Conservation (phyloP, 495 filamentous ascomycete genomes). For the Penicillium parvum region DNA sequence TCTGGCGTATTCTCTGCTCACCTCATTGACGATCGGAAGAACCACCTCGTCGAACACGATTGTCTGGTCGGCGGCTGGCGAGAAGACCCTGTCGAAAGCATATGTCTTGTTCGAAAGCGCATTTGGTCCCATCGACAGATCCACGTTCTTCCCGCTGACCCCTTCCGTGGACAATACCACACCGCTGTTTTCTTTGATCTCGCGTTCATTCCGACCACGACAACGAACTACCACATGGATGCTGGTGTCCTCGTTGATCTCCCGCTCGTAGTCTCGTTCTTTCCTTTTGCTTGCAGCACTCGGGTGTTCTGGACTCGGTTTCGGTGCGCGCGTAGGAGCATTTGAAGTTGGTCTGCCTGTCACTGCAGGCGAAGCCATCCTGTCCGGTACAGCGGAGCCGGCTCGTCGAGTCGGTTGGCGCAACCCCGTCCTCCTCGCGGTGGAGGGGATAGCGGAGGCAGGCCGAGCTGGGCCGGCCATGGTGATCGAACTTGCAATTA, state of each 20-base stretch:
- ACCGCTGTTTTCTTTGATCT: conserved; percentile 86
- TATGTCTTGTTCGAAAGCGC: conserved; percentile 94
- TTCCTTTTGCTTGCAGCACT: conserved; percentile 64
- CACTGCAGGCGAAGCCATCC: conserved; percentile 61
- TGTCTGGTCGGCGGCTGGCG: conserved; percentile 85
- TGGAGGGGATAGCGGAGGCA: conserved; percentile 42
- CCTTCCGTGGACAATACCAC: conserved; percentile 87
- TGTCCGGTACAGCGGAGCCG: conserved; percentile 28
- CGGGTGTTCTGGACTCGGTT: conserved; percentile 39
- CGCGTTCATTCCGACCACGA: conserved; percentile 85
- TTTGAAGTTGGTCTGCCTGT: conserved; percentile 49
- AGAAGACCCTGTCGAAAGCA: conserved; percentile 95
- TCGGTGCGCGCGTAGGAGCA: conserved; percentile 36
- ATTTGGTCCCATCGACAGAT: conserved; percentile 88
- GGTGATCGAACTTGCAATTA: conserved; percentile 6
- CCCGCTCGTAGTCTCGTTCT: conserved; percentile 73
- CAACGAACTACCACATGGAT: conserved; percentile 97
- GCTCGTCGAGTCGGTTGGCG: conserved; percentile 48
- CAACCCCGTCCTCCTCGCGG: conserved; percentile 50
- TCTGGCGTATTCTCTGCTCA: conserved; percentile 34
- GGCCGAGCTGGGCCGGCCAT: conserved; percentile 57
- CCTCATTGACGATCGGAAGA: conserved; percentile 85
- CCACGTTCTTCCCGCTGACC: conserved; percentile 73
- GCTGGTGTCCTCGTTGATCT: conserved; percentile 78
- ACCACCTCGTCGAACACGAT: conserved; percentile 95